phyloP scores from a whole-genome alignment of 179 eudicot genomes.

The Vitellaria paradoxa region DNA sequence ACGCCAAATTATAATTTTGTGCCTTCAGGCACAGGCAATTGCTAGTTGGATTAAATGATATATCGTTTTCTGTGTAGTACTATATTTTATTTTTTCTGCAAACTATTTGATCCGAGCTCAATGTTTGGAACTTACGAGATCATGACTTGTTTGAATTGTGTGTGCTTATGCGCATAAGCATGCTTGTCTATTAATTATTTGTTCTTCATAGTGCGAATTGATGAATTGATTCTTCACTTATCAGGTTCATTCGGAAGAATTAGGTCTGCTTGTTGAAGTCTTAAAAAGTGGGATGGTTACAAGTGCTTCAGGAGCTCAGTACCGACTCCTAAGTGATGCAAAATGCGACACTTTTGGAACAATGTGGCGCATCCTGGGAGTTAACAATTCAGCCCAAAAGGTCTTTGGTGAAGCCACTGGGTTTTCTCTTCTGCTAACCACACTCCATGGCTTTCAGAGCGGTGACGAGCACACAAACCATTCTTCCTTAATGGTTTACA shows the following conservation, averaged over 20 bases:
- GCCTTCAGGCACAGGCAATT: too few relatives aligned
- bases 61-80: neutral
- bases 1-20: too few relatives aligned
- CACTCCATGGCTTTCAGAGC: conserved; percentile 77
- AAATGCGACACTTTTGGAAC: conserved; percentile 95
- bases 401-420: conserved; percentile 99
- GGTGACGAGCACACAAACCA: conserved; percentile 48
- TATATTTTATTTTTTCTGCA: neutral
- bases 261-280: conserved; percentile 85
- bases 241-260: conserved; percentile 93
- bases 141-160: neutral
- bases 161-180: neutral
- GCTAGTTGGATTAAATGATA: too few relatives aligned
- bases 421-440: conserved; percentile 86
- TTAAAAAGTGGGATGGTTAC: conserved; percentile 95
- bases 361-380: conserved; percentile 92
- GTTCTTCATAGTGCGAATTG: neutral
- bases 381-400: conserved; percentile 76
- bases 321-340: conserved; percentile 68
- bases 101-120: neutral
- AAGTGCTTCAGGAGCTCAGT: conserved; percentile 80
- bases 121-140: neutral
- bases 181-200: neutral
- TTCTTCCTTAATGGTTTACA: conserved; percentile 40
- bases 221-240: conserved; percentile 18